These are phyloP conservation scores for Monilinia fructigena DNA, from an alignment of 2,329 filamentous ascomycete genomes.

Conservation along the genomic window DNA sequence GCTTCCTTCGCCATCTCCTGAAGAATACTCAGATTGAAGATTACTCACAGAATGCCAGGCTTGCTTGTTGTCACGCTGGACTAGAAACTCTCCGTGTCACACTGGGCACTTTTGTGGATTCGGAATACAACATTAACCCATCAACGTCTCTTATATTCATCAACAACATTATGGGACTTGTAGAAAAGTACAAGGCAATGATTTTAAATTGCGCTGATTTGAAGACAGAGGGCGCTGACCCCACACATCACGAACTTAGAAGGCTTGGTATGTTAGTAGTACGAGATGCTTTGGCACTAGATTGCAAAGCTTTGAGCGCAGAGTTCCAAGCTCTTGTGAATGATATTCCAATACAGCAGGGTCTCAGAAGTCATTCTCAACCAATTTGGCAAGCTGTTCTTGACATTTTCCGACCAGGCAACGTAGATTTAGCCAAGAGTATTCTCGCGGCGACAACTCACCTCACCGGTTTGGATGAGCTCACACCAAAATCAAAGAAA, in stretches of 20 bases:
- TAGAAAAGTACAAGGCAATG: conserved; percentile 60
- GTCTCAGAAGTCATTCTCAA: conserved; percentile 67
- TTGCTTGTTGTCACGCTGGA: conserved; percentile 63
- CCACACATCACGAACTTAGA: conserved; percentile 49
- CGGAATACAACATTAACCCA: conserved; percentile 48
- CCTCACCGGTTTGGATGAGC: conserved; percentile 73
- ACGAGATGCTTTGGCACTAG: conserved; percentile 64
- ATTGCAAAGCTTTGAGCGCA: conserved; percentile 66
- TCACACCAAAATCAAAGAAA: conserved; percentile 44
- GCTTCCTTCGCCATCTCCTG: conserved; percentile 74
- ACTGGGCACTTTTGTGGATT: conserved; percentile 54
- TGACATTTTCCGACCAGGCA: conserved; percentile 62
- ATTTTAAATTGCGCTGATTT: conserved; percentile 56
- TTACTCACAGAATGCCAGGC: conserved; percentile 56
- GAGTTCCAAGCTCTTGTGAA: conserved; percentile 66
- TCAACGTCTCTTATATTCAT: conserved; percentile 60
- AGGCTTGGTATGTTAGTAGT: conserved; percentile 63
- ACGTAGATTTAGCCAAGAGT: conserved; percentile 70
- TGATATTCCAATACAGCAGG: conserved; percentile 61
- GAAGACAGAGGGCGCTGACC: conserved; percentile 44
- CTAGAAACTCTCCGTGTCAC: conserved; percentile 59
- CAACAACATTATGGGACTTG: conserved; percentile 63
- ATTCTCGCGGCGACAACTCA: conserved; percentile 60
- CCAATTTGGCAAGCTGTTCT: conserved; percentile 77
- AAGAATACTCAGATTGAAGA: conserved; percentile 57